phyloP scores from a whole-genome alignment of 2,329 filamentous ascomycete species.

The Colletotrichum lentis region DNA sequence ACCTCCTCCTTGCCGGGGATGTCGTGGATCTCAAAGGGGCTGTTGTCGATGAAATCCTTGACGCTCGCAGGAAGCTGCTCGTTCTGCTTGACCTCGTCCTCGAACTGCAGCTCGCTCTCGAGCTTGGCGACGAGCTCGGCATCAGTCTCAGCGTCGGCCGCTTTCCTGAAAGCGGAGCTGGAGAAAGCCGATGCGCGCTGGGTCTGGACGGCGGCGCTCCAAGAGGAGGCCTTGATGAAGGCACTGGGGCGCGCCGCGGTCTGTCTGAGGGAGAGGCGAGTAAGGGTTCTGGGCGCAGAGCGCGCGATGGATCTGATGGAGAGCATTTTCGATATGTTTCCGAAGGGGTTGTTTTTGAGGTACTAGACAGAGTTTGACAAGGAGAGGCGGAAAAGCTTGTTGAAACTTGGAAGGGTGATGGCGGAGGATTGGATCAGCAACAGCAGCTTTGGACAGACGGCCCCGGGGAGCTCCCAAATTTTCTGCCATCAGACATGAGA shows the following conservation, averaged over 20 bases:
- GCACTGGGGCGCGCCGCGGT: slow-evolving; percentile 59
- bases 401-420: not conserved
- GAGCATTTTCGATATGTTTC: slow-evolving; percentile 65
- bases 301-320: slow-evolving; percentile 72
- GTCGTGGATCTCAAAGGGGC: slow-evolving; percentile 84
- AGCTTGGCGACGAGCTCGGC: slow-evolving; percentile 88
- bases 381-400: slow-evolving; percentile 4
- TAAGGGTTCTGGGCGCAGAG: slow-evolving; percentile 70
- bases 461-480: slow-evolving; percentile 29
- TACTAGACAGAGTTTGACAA: slow-evolving; percentile 6
- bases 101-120: slow-evolving; percentile 81
- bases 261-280: slow-evolving; percentile 64
- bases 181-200: slow-evolving; percentile 60
- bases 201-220: slow-evolving; percentile 48
- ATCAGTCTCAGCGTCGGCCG: slow-evolving; percentile 64
- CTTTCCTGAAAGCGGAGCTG: slow-evolving; percentile 52
- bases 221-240: slow-evolving; percentile 55
- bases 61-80: slow-evolving; percentile 78
- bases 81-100: slow-evolving; percentile 79
- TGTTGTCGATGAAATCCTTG: slow-evolving; percentile 87
- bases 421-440: slow-evolving; percentile 7
- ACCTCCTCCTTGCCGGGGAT: slow-evolving; percentile 87
- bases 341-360: not conserved
- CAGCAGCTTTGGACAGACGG: slow-evolving; percentile 9
- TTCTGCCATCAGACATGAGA: slow-evolving; percentile 29